Conservation (phyloP, 805 yeast genomes). For the Yarrowia deformans region DNA sequence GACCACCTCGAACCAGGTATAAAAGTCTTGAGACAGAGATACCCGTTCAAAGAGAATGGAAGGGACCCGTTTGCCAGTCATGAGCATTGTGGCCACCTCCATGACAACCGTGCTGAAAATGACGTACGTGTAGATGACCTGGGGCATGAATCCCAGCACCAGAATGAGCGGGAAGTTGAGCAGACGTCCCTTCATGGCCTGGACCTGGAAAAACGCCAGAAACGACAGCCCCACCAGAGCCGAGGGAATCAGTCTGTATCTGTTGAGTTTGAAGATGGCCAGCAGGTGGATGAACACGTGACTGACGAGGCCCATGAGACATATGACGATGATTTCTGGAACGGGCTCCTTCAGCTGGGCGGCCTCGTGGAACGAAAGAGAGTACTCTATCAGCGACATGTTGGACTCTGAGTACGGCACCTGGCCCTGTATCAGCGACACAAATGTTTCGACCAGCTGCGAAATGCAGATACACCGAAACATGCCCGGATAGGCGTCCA, state of each 20-base stretch:
- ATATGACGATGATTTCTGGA: constrained; percentile 59
- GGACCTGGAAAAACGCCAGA: constrained; percentile 56
- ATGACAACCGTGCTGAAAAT: constrained; percentile 47
- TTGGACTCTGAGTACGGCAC: constrained; percentile 70
- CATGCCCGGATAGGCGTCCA: constrained; percentile 24
- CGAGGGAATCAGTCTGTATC: constrained; percentile 69
- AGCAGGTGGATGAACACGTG: constrained; percentile 70
- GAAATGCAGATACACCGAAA: constrained; percentile 55
- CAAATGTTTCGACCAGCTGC: constrained; percentile 71
- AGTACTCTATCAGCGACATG: constrained; percentile 75
- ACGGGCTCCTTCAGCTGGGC: constrained; percentile 61
- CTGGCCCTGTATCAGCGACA: constrained; percentile 63
- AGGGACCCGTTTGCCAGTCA: constrained; percentile 32
- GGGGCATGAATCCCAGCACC: constrained; percentile 70
- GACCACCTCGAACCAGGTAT: constrained; percentile 32
- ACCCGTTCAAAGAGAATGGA: constrained; percentile 32
- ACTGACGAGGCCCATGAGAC: constrained; percentile 63
- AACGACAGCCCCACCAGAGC: constrained; percentile 63
- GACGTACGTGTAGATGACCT: constrained; percentile 61
- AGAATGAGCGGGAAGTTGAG: constrained; percentile 63
- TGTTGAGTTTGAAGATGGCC: constrained; percentile 61
- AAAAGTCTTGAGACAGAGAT: constrained; percentile 11
- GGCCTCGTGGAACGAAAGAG: constrained; percentile 77
- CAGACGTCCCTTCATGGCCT: constrained; percentile 54
- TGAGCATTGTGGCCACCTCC: constrained; percentile 23